A percentile compares a stretch with the other conserved stretches of the same genome.
phyloP scores from a whole-genome alignment of 306 rosid genomes.

The Pachyrhizus erosus region DNA sequence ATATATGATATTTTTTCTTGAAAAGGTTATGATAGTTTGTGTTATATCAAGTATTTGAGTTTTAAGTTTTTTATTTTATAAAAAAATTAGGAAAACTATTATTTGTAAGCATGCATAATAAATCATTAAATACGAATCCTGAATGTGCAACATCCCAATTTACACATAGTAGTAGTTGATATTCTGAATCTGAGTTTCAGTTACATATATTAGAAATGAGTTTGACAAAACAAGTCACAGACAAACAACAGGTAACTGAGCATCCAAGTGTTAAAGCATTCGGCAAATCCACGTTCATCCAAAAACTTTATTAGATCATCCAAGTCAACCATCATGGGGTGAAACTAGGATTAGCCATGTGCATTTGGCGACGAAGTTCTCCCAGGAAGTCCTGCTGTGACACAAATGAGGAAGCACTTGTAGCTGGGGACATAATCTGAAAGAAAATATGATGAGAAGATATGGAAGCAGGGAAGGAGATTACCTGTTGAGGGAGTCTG shows the following conservation, averaged over 20 bases:
- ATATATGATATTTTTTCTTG: no score
- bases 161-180: constrained; percentile 21
- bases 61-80: no score
- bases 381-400: constrained; percentile 66
- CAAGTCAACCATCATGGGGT: constrained; percentile 47
- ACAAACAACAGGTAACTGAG: constrained; percentile 41
- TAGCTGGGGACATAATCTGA: constrained; percentile 55
- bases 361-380: constrained; percentile 67
- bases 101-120: background rate
- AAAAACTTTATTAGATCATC: constrained; percentile 32
- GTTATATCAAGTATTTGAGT: no score
- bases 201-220: constrained; percentile 21
- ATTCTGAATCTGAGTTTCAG: constrained; percentile 14
- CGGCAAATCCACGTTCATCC: constrained; percentile 36
- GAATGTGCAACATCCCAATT: constrained; percentile 21
- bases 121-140: constrained; percentile 29
- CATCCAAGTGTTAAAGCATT: constrained; percentile 24
- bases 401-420: constrained; percentile 48
- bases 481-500: constrained; percentile 75
- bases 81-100: background rate
- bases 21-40: no score
- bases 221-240: constrained; percentile 40
- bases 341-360: constrained; percentile 42
- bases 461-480: background rate
- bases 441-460: no score